These are phyloP conservation scores for Fusarium humuli DNA, from an alignment of 2,329 filamentous ascomycete species.

Conservation along the genomic window DNA sequence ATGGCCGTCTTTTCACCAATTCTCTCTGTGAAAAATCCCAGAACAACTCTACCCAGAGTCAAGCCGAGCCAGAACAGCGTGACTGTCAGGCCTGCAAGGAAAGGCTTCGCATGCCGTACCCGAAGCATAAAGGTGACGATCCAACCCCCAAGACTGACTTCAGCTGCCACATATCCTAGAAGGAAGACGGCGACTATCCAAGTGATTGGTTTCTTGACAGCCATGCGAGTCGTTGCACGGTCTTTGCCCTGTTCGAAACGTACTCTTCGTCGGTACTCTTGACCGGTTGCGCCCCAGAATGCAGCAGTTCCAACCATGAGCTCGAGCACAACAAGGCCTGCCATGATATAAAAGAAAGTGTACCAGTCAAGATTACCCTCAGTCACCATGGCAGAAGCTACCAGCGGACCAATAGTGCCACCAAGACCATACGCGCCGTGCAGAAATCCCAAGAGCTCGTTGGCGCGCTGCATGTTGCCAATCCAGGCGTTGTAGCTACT, in stretches of 20 bases:
- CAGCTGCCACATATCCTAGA: slow-evolving; percentile 81
- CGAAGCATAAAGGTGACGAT: slow-evolving; percentile 89
- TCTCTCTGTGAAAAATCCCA: slow-evolving; percentile 81
- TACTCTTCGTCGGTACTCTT: slow-evolving; percentile 59
- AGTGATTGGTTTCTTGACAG: slow-evolving; percentile 66
- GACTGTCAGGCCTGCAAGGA: slow-evolving; percentile 78
- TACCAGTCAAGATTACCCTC: slow-evolving; percentile 74
- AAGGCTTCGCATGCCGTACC: slow-evolving; percentile 74
- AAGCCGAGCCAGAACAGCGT: slow-evolving; percentile 89
- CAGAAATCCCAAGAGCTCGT: slow-evolving; percentile 78
- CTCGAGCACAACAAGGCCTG: slow-evolving; percentile 68
- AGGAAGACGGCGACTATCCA: slow-evolving; percentile 82
- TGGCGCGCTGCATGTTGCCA: slow-evolving; percentile 78
- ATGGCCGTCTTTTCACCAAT: slow-evolving; percentile 78
- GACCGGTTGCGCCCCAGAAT: slow-evolving; percentile 74
- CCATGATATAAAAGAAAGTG: slow-evolving; percentile 81
- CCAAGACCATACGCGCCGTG: slow-evolving; percentile 80
- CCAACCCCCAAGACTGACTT: slow-evolving; percentile 81
- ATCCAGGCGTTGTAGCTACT: slow-evolving; percentile 70
- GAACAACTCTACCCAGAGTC: slow-evolving; percentile 76
- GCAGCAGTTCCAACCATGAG: slow-evolving; percentile 61
- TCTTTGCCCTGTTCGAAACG: slow-evolving; percentile 49
- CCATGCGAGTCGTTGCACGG: slow-evolving; percentile 59
- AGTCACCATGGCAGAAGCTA: slow-evolving; percentile 79
- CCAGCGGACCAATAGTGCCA: slow-evolving; percentile 74